Percentiles rank a stretch among this genome's conserved stretches.
phyloP scores from a whole-genome alignment of 345 rosid genomes.

The Aquilaria malaccensis region DNA sequence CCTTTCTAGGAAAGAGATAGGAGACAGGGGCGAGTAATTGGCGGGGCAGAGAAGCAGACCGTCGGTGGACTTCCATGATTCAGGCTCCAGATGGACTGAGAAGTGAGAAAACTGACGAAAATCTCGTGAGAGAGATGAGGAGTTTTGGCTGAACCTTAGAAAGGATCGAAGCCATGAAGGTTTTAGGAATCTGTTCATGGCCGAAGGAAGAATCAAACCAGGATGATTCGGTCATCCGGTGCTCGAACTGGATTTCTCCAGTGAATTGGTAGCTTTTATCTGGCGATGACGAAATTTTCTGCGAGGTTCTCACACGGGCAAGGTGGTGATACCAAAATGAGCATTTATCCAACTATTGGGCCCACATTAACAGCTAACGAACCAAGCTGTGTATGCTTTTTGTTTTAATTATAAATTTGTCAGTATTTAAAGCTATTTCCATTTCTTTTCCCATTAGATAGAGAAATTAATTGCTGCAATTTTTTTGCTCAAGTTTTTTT shows the following conservation, averaged over 20 bases:
- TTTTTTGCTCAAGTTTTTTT: too few species aligned
- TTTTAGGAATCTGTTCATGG: slow-evolving; percentile 20
- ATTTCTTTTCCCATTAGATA: too few species aligned
- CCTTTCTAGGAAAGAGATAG: slow-evolving; percentile 67
- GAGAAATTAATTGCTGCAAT: too few species aligned
- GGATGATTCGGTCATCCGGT: too few species aligned
- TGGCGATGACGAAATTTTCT: background rate
- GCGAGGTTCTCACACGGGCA: background rate
- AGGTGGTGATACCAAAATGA: background rate
- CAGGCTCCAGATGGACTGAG: slow-evolving; percentile 17
- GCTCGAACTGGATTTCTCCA: too few species aligned
- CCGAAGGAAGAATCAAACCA: background rate
- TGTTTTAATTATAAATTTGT: too few species aligned
- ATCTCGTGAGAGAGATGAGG: background rate
- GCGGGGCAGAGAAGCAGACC: slow-evolving; percentile 56
- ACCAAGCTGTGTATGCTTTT: too few species aligned
- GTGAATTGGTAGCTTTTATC: too few species aligned
- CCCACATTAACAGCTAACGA: too few species aligned
- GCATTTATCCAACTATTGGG: too few species aligned
- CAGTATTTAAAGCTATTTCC: too few species aligned
- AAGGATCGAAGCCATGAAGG: slow-evolving; percentile 9
- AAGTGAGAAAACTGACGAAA: slow-evolving; percentile 11
- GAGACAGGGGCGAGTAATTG: slow-evolving; percentile 56
- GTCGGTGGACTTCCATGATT: slow-evolving; percentile 50
- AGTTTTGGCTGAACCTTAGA: background rate